Percentiles rank a stretch among this genome's conserved stretches.
phyloP scores from a whole-genome alignment of 2,329 filamentous ascomycete species.

The Curvularia lunata region DNA sequence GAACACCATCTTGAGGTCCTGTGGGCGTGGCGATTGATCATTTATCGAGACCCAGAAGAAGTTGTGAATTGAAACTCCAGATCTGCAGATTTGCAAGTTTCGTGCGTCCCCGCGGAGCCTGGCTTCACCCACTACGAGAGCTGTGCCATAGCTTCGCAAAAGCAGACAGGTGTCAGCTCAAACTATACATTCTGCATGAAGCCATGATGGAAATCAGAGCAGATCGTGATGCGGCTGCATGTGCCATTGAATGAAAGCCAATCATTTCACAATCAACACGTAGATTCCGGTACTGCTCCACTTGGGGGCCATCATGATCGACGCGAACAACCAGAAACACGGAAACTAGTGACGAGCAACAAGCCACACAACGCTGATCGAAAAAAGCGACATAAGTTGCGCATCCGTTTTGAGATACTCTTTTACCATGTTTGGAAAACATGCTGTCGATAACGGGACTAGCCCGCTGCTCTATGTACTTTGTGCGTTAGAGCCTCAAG shows the following conservation, averaged over 20 bases:
- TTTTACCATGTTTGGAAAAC: conserved; percentile 8
- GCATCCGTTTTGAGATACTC: conserved; percentile 7
- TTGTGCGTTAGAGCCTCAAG: conserved; percentile 12
- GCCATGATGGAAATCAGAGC: conserved; percentile 12
- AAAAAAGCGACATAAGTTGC: conserved; percentile 2
- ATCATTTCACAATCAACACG: conserved; percentile 1
- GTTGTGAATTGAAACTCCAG: neutral
- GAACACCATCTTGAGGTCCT: conserved; percentile 19
- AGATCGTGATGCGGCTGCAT: conserved; percentile 19
- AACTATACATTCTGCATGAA: neutral
- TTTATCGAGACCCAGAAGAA: neutral
- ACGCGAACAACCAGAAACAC: conserved; percentile 18
- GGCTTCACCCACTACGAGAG: neutral
- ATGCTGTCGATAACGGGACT: conserved; percentile 9
- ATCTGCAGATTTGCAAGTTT: neutral
- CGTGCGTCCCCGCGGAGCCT: neutral
- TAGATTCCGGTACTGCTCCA: conserved; percentile 9
- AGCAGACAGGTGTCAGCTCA: neutral
- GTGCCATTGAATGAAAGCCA: neutral
- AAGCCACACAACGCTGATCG: conserved; percentile 16
- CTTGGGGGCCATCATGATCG: conserved; percentile 22
- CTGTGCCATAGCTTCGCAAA: conserved; percentile 1
- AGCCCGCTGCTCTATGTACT: conserved; percentile 1
- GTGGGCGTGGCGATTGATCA: neutral
- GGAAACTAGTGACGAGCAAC: conserved; percentile 23